Evolutionary conservation across 192 early-diverging fungal species (phyloP), one percentile per base, ranked within the genome.

Genomic region (Coemansia sp.): DNA sequence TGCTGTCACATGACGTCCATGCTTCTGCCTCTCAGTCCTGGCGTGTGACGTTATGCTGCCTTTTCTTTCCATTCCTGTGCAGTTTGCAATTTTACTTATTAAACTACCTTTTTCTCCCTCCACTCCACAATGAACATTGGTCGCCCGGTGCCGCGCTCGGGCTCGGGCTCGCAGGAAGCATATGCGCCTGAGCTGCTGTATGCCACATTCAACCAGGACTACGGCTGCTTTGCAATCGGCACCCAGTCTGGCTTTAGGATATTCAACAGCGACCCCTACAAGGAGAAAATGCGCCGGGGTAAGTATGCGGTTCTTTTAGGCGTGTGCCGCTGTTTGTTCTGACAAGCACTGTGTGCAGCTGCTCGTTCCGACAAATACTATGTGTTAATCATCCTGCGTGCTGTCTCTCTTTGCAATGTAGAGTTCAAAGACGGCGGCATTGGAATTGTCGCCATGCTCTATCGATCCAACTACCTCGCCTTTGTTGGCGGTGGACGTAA

Each of bases 391-490:
- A n/a, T 47, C 15, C 43, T 47, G 14, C 43, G 7, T 17, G 12
- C 12, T 17, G n/a, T 12, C 12, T 56, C n/a, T 23, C 56, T 58
- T 41, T 8, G 14, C 5, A 21, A 1, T 69, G 59, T 78, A 78
- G 90, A 89, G 74, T 88, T 90, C 47, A 91, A 89, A 45, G 92
- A 93, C 60, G 92, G 94, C 25, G 90, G 91, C 10, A 88, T 94
- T 61, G 84, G 85, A 17, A 84, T 92, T 3, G 90, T 92, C 7
- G 89, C 91, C 56, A 92, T 94, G 92, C 82, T 94, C 6, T 89
- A 89, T 67, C 82, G 91, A 5, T 89, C 89, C 59, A 95, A 96
- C 69, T 93, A 89, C 66, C 80, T 95, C 35, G 93, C 90, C 0
- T 83, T 94, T 53, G 93, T 95, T 11, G 93, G 90, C 25, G 90